These are phyloP conservation scores for Trichoderma citrinoviride DNA, from an alignment of 2,329 filamentous ascomycete species.

Conservation along the genomic window DNA sequence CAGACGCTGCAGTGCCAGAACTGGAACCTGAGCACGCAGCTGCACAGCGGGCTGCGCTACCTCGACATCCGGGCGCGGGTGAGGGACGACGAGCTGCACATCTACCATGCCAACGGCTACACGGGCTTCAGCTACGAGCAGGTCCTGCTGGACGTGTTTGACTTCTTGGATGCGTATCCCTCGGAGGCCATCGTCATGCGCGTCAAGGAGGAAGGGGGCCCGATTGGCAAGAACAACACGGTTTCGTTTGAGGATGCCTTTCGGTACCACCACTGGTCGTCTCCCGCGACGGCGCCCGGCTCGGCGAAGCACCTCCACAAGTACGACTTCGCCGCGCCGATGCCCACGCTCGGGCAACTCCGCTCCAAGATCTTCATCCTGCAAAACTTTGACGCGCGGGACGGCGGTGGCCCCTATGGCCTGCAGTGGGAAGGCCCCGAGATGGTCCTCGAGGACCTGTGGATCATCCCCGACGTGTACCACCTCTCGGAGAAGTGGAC, in stretches of 20 bases:
- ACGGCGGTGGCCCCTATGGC: constrained; percentile 41
- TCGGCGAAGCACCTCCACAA: constrained; percentile 38
- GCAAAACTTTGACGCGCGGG: constrained; percentile 43
- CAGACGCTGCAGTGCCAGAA: constrained; percentile 48
- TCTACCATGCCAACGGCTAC: constrained; percentile 47
- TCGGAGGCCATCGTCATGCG: constrained; percentile 50
- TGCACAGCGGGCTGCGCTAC: constrained; percentile 48
- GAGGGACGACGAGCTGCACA: constrained; percentile 42
- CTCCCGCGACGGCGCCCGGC: constrained; percentile 37
- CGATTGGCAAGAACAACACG: constrained; percentile 37
- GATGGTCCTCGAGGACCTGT: constrained; percentile 48
- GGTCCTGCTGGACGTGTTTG: constrained; percentile 44
- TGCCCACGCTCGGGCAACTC: constrained; percentile 46
- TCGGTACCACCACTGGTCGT: constrained; percentile 39
- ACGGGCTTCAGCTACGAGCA: constrained; percentile 46
- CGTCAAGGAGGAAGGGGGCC: constrained; percentile 47
- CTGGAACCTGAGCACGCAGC: constrained; percentile 43
- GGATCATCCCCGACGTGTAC: constrained; percentile 43
- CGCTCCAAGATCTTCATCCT: constrained; percentile 48
- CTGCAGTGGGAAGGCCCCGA: constrained; percentile 44
- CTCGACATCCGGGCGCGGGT: constrained; percentile 49
- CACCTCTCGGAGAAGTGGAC: constrained; percentile 48
- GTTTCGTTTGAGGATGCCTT: constrained; percentile 47
- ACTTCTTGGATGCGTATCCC: constrained; percentile 46
- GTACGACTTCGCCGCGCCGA: constrained; percentile 32